Base-by-base conservation (phyloP, 805 yeast genomes). In the Pichia insulana region DNA sequence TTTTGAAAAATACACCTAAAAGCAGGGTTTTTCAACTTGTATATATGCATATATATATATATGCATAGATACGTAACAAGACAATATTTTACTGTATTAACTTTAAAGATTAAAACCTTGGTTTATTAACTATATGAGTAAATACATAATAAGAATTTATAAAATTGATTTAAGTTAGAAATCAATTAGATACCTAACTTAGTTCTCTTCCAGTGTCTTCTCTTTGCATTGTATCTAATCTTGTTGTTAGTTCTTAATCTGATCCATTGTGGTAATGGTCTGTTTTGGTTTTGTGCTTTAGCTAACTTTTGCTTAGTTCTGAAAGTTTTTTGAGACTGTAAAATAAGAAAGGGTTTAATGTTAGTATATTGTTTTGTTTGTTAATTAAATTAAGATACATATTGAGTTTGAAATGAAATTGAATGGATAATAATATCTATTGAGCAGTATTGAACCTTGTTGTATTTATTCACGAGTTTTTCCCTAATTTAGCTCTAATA, bases 181-280 rank as follows among this genome's bases (percentile, higher is more conserved):
- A 22, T 22, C 39, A 64, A 69, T 85, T 89, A 90, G 80, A 90
- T 72, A 81, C 80, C 78, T 76, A 90, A 80, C 95, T 90, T 90
- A 67, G 97, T 90, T 84, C 97, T 86, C 85, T 96, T 90, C 98
- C 98, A 90, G 92, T 92, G 95, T 82, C 97, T 84, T 86, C 97
- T 88, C 88, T 92, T 92, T 70, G 96, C 94, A 78, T 90, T 90
- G 85, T 87, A 87, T 81, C 95, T 87, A 79, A 92, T 83, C 65
- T 80, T 89, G 95, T 87, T 90, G 74, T 76, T 81, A 70, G 97
- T 87, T 84, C 88, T 90, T 74, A 89, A 80, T 78, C 97, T 87
- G 84, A 90, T 76, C 96, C 97, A 90, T 77, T 89, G 96, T 66
- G 98, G 98, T 72, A 90, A 83, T 70, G 96, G 96, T 81, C 97